A percentile compares a stretch with the other conserved stretches of the same genome.
These are phyloP conservation scores for Cyberlindnera japonica DNA, from an alignment of 805 yeast genomes.

Conservation along the genomic window DNA sequence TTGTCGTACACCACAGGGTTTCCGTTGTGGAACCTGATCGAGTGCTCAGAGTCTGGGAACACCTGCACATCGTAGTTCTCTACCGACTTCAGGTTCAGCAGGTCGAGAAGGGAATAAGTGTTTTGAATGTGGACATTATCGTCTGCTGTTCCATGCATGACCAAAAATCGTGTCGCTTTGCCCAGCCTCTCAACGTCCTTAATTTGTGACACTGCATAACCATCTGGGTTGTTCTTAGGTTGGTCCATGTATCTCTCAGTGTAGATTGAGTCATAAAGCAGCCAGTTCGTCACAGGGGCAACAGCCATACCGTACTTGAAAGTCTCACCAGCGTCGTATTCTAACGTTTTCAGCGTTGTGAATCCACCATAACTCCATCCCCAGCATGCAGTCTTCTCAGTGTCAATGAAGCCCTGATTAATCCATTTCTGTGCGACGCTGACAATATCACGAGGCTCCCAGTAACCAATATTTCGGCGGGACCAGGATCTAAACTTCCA, in stretches of 20 bases:
- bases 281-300: conserved; percentile 97
- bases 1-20: conserved; percentile 64
- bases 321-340: conserved; percentile 65
- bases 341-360: conserved; percentile 83
- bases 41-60: conserved; percentile 81
- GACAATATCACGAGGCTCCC: conserved; percentile 85
- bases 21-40: conserved; percentile 69
- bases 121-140: conserved; percentile 97
- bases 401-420: conserved; percentile 20
- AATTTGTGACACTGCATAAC: conserved; percentile 61
- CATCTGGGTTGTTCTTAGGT: conserved; percentile 63
- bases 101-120: conserved; percentile 72
- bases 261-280: conserved; percentile 85
- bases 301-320: conserved; percentile 93
- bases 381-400: conserved; percentile 62
- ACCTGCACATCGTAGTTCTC: conserved; percentile 80
- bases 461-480: conserved; percentile 73
- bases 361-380: conserved; percentile 99
- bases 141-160: conserved; percentile 98
- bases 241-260: conserved; percentile 93
- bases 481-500: conserved; percentile 73
- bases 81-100: conserved; percentile 60
- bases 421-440: conserved; percentile 60
- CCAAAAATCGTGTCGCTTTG: conserved; percentile 59
- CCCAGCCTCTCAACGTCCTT: conserved; percentile 52